Conservation (phyloP, 2,329 filamentous ascomycete genomes). For the Fusarium sp. region DNA sequence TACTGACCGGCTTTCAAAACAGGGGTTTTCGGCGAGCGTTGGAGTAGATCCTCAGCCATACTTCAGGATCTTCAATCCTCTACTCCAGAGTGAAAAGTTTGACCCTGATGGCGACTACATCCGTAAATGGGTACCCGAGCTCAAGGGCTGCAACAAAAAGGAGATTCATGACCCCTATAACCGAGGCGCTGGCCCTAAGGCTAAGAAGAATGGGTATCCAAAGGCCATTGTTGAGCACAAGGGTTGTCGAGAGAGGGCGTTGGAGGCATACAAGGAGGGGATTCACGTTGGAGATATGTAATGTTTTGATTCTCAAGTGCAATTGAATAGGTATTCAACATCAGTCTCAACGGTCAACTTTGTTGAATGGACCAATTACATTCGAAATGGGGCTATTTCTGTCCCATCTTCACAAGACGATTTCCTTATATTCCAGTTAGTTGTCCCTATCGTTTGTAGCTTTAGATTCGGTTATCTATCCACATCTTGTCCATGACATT, state of each 20-base stretch:
- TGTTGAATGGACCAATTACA: not conserved
- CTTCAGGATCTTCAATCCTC: slow-evolving; percentile 88
- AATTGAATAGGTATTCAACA: not conserved
- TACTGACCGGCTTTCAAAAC: not conserved
- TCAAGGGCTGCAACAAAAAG: slow-evolving; percentile 68
- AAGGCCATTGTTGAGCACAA: slow-evolving; percentile 78
- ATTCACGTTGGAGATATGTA: slow-evolving; percentile 44
- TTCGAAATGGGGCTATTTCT: not conserved
- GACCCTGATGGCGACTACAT: slow-evolving; percentile 82
- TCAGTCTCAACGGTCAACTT: not conserved
- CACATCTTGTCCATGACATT: not conserved
- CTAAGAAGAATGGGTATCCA: slow-evolving; percentile 75
- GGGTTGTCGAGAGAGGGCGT: slow-evolving; percentile 68
- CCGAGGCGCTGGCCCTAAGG: slow-evolving; percentile 65
- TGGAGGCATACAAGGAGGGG: slow-evolving; percentile 72
- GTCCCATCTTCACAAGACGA: not conserved
- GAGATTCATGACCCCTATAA: slow-evolving; percentile 84
- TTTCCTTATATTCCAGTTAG: not conserved
- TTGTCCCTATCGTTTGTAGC: not conserved
- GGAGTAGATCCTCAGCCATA: slow-evolving; percentile 89
- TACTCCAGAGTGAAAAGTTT: slow-evolving; percentile 86
- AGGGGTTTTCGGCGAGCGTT: slow-evolving; percentile 64
- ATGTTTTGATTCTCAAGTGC: not conserved
- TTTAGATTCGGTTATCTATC: not conserved
- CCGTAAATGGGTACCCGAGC: slow-evolving; percentile 79